Evolutionary conservation across 345 rosid species (phyloP), one percentile per base, ranked within the genome.

Genomic region (Physaria fendleri): DNA sequence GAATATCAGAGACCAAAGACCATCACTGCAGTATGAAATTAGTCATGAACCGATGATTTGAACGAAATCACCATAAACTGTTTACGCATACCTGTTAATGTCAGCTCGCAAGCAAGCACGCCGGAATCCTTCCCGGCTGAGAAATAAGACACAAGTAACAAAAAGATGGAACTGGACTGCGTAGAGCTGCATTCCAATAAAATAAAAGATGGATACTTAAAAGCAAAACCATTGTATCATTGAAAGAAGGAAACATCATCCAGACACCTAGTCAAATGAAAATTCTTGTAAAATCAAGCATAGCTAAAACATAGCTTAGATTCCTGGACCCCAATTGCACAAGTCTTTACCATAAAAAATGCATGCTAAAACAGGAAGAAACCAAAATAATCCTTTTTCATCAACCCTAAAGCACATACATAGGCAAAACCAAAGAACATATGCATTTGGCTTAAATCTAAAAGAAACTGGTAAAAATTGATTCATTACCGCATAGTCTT

Each of bases 121-220:
- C 5, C 95, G 85, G 66, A 88, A 88, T 42, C 95, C 97, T 70
- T 92, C 99, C 37, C 94, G 85, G 62, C 97, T 93, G 17, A 92
- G 87, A 72, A 88, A 88, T 79, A 92, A 72, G 33, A 88, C 74
- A 22, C 93, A 81, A 4, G 95, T 86, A 59, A 88, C 91, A 68
- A 92, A 87, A 1, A 88, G 95, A 52, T 68, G 66, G 62, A 93
- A 93, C 64, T 93, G 95, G 56, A 93, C 84, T 0, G 95, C 95
- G 32, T 79, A 86, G 8, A 92, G 74, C 97, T 89, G 78, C 73
- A 75, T 62, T 28, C n/a, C 4, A 56, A 11, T 25, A 35, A 48
- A 50, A 29, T 17, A 46, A 1, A 32, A 33, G 45, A 44, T 22
- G 5, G 15, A 68, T 10, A 34, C 39, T 15, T 5, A 35, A 6